Conservation (phyloP, 805 yeast genomes). For the Torulaspora microellipsoides region DNA sequence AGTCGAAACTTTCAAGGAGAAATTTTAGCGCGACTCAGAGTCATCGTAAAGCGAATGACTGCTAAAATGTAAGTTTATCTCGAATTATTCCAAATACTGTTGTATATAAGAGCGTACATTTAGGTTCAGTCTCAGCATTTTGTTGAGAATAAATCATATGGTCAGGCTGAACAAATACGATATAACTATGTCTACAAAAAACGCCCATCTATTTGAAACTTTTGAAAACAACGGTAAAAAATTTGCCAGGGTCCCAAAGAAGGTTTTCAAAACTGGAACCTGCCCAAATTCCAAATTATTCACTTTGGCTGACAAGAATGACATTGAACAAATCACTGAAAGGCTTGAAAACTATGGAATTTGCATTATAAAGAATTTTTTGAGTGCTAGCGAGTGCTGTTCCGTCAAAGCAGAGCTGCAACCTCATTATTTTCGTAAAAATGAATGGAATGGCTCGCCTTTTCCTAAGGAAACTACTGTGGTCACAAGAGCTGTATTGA, state of each 20-base stretch:
- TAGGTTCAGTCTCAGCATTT: not conserved
- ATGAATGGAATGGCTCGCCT: constrained; percentile 25
- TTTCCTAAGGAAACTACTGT: constrained; percentile 27
- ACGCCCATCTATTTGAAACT: constrained; percentile 3
- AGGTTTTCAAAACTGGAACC: not conserved
- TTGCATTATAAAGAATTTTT: constrained; percentile 22
- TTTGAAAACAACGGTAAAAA: constrained; percentile 12
- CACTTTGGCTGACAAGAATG: constrained; percentile 7
- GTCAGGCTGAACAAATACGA: not conserved
- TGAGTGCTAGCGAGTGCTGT: constrained; percentile 12
- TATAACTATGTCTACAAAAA: constrained; percentile 10
- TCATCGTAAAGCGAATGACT: not conserved
- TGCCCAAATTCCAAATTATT: not conserved
- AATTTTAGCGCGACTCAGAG: too few species aligned
- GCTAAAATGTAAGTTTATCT: not conserved
- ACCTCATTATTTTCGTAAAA: constrained; percentile 24
- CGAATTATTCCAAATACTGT: not conserved
- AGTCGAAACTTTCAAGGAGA: too few species aligned
- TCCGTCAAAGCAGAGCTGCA: constrained; percentile 19
- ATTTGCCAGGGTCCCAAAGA: constrained; percentile 10
- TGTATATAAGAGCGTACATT: not conserved
- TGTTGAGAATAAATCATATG: not conserved
- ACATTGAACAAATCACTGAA: constrained; percentile 5
- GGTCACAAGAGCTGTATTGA: constrained; percentile 22
- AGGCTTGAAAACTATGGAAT: constrained; percentile 28